phyloP scores from a whole-genome alignment of 2,329 filamentous ascomycete genomes.

The Lanzia echinophila region DNA sequence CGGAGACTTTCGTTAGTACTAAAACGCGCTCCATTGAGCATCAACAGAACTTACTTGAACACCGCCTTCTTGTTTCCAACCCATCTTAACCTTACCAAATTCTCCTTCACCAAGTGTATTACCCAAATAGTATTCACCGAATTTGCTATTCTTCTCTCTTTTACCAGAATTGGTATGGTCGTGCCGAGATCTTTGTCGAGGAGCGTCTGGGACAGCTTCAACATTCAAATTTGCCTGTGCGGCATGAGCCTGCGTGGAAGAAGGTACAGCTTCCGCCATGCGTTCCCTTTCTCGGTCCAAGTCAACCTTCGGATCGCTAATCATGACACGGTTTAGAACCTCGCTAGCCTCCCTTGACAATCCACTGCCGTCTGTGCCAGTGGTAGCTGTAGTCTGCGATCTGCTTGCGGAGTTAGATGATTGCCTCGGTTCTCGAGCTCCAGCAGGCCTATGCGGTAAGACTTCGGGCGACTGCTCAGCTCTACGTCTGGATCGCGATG shows the following conservation, averaged over 20 bases:
- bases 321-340: conserved; percentile 68
- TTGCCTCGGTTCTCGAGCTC: conserved; percentile 35
- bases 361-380: conserved; percentile 44
- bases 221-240: conserved; percentile 42
- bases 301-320: conserved; percentile 70
- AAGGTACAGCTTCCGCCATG: conserved; percentile 51
- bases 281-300: conserved; percentile 65
- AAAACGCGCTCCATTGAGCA: background rate
- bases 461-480: conserved; percentile 40
- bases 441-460: conserved; percentile 34
- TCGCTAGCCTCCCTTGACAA: conserved; percentile 72
- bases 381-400: conserved; percentile 33
- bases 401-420: conserved; percentile 30
- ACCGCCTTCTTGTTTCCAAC: conserved; percentile 93
- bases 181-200: conserved; percentile 45
- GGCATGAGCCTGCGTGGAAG: conserved; percentile 36
- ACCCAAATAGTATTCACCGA: conserved; percentile 91
- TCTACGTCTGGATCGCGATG: conserved; percentile 40
- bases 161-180: conserved; percentile 44
- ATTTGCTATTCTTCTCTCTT: conserved; percentile 71
- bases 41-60: conserved; percentile 54
- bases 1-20: background rate
- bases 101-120: conserved; percentile 96
- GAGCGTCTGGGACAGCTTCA: conserved; percentile 42
- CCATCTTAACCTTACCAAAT: conserved; percentile 97